phyloP scores from a whole-genome alignment of 2,329 filamentous ascomycete genomes.

The Elsinoe fawcettii region DNA sequence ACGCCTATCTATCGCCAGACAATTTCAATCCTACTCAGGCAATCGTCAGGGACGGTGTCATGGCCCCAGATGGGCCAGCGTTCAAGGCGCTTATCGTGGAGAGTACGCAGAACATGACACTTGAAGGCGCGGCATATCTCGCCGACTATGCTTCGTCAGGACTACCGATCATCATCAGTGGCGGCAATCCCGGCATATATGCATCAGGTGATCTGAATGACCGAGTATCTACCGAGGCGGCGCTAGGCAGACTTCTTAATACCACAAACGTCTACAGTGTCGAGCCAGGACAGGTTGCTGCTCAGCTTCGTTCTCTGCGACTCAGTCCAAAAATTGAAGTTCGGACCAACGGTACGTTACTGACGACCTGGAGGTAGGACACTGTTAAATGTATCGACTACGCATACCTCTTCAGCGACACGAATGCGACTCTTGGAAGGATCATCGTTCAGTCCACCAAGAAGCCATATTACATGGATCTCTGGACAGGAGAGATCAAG shows the following conservation, averaged over 20 bases:
- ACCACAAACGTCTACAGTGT: conserved; percentile 33
- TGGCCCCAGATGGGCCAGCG: conserved; percentile 35
- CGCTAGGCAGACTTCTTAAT: conserved; percentile 23
- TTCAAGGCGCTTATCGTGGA: conserved; percentile 39
- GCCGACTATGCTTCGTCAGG: neutral
- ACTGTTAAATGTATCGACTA: conserved; percentile 27
- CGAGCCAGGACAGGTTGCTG: conserved; percentile 26
- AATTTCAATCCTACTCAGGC: conserved; percentile 38
- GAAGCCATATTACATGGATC: conserved; percentile 34
- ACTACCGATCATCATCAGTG: neutral
- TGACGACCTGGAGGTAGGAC: conserved; percentile 32
- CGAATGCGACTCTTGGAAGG: conserved; percentile 24
- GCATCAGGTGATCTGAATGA: neutral
- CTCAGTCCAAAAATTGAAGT: conserved; percentile 19
- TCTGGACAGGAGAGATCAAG: conserved; percentile 36
- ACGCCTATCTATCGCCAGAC: conserved; percentile 40
- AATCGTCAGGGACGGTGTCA: conserved; percentile 28
- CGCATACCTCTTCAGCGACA: conserved; percentile 37
- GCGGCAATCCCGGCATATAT: neutral
- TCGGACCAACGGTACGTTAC: conserved; percentile 28
- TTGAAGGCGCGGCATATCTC: conserved; percentile 24
- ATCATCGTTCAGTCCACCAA: conserved; percentile 28
- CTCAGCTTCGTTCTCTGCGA: conserved; percentile 26
- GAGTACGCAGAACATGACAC: conserved; percentile 32
- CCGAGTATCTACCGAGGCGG: conserved; percentile 19